Evolutionary conservation across 2,329 filamentous ascomycete species (phyloP).

Genomic region (Trichoderma simmonsii): DNA sequence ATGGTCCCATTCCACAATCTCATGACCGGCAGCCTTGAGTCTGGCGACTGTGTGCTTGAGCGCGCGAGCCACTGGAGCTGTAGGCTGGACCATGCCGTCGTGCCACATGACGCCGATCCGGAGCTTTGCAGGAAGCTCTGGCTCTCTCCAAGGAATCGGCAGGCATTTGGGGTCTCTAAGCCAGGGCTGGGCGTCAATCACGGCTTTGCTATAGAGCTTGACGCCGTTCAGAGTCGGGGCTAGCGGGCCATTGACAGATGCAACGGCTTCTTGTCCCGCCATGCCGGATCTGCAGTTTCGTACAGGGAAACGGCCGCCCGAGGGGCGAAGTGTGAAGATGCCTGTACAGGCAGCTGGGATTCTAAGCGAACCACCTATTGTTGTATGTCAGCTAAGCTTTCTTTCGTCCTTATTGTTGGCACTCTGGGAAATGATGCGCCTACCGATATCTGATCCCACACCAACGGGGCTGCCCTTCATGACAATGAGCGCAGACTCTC

Average conservation of each 20-base stretch:
- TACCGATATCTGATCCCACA: slow-evolving; percentile 60
- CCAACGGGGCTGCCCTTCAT: slow-evolving; percentile 59
- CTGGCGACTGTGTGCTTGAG: slow-evolving; percentile 44
- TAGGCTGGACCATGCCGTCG: slow-evolving; percentile 62
- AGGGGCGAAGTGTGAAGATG: slow-evolving; percentile 55
- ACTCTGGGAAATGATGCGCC: background rate
- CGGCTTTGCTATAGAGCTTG: slow-evolving; percentile 49
- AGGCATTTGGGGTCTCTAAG: slow-evolving; percentile 54
- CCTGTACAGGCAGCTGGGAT: slow-evolving; percentile 55
- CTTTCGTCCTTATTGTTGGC: background rate
- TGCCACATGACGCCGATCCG: slow-evolving; percentile 62
- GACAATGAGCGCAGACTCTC: slow-evolving; percentile 61
- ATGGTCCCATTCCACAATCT: slow-evolving; percentile 51
- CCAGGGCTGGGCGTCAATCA: slow-evolving; percentile 56
- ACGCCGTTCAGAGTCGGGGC: slow-evolving; percentile 54
- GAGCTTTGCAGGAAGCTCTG: slow-evolving; percentile 38
- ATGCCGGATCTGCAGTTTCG: slow-evolving; percentile 53
- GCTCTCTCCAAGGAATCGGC: slow-evolving; percentile 54
- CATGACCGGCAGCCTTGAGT: slow-evolving; percentile 46
- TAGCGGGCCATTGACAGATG: slow-evolving; percentile 63
- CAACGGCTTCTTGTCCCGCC: slow-evolving; percentile 62
- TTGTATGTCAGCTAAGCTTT: background rate
- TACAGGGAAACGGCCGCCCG: slow-evolving; percentile 59
- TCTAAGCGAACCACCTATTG: slow-evolving; percentile 49
- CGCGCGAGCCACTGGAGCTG: slow-evolving; percentile 61